phyloP scores from a whole-genome alignment of 768 basidiomycete genomes.

The Tulasnella calospora region DNA sequence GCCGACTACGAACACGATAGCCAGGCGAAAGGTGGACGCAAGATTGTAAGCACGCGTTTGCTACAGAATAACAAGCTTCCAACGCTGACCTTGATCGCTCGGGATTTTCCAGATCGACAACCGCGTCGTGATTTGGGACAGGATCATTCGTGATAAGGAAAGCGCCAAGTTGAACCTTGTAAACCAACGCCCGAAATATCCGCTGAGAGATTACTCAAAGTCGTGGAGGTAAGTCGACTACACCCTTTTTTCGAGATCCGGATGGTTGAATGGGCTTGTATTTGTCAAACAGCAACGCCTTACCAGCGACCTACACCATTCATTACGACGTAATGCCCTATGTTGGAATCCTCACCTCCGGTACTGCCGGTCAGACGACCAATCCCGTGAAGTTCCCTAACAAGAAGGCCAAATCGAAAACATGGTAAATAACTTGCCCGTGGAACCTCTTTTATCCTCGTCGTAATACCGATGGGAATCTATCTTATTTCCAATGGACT shows the following conservation, averaged over 20 bases:
- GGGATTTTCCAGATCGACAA: slow-evolving; percentile 52
- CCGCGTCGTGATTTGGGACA: slow-evolving; percentile 86
- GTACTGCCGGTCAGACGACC: slow-evolving; percentile 15
- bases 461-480: neutral
- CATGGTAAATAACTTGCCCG: neutral
- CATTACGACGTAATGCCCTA: slow-evolving; percentile 91
- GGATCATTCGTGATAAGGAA: slow-evolving; percentile 75
- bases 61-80: neutral
- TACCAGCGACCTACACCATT: slow-evolving; percentile 63
- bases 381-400: slow-evolving; percentile 3
- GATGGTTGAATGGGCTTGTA: neutral
- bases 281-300: slow-evolving; percentile 48
- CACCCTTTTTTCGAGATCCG: slow-evolving; percentile 2
- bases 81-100: neutral
- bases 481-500: neutral
- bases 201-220: slow-evolving; percentile 66
- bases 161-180: slow-evolving; percentile 58
- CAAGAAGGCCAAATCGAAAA: neutral
- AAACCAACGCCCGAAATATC: slow-evolving; percentile 72
- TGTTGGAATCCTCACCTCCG: slow-evolving; percentile 65
- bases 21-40: neutral
- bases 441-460: neutral
- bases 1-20: slow-evolving; percentile 63
- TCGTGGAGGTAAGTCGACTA: slow-evolving; percentile 64
- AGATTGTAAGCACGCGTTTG: neutral